phyloP scores from a whole-genome alignment of 805 yeast genomes.

The Kodamaea fukazawae region DNA sequence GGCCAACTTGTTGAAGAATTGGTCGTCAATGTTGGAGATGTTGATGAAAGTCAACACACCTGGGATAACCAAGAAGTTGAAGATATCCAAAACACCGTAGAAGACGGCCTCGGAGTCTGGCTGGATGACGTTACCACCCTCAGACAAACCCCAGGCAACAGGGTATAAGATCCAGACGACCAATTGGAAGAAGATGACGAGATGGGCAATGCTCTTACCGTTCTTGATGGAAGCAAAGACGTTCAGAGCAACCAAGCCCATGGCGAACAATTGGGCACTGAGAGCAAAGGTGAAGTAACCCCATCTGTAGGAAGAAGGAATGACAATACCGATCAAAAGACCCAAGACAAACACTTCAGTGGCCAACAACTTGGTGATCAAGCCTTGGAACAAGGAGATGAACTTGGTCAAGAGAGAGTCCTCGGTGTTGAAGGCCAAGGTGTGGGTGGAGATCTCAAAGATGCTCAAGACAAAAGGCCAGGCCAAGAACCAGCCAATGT shows the following conservation, averaged over 20 bases:
- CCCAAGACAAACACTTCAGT: constrained; percentile 51
- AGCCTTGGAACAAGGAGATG: constrained; percentile 31
- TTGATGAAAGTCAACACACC: constrained; percentile 30
- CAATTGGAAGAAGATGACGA: constrained; percentile 29
- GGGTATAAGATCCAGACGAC: constrained; percentile 50
- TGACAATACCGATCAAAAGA: constrained; percentile 55
- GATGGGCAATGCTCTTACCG: constrained; percentile 8
- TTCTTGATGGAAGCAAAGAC: constrained; percentile 8
- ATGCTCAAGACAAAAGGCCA: constrained; percentile 45
- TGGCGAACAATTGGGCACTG: constrained; percentile 40
- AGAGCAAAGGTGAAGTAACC: constrained; percentile 62
- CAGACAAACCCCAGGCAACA: constrained; percentile 51
- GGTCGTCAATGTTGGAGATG: constrained; percentile 24
- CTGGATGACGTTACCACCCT: constrained; percentile 61
- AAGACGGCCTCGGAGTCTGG: constrained; percentile 59
- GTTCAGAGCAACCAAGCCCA: constrained; percentile 27
- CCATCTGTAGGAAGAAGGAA: constrained; percentile 60
- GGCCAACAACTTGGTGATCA: constrained; percentile 43
- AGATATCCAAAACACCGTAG: constrained; percentile 56
- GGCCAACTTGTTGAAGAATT: constrained; percentile 21
- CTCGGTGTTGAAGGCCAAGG: constrained; percentile 32
- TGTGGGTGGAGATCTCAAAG: constrained; percentile 26
- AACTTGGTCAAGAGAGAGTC: constrained; percentile 24
- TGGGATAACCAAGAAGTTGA: constrained; percentile 44
- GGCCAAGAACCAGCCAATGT: constrained; percentile 55